Base-by-base conservation (phyloP, 2,329 filamentous ascomycete genomes). In the Harringtonia aguacate region DNA sequence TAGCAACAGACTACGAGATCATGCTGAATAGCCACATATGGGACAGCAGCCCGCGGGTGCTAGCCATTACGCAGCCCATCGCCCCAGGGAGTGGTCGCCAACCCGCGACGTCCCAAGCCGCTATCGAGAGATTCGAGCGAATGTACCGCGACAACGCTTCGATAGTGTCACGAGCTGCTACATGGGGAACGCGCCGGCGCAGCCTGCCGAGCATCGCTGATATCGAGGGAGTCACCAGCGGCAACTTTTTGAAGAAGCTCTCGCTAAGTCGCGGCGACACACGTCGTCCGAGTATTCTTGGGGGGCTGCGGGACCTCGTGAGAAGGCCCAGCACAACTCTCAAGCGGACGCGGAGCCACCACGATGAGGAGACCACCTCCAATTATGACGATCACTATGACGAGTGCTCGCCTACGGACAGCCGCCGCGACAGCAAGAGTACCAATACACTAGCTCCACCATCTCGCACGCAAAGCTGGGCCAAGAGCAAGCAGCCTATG, bases 171-270 rank as follows among this genome's bases (percentile, higher is more conserved):
- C 67, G 75, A 48, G 72, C 78, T 14, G 81, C 81, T 17, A 86
- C 82, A 0, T 79, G 82, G 69, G 82, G 82, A 15, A 86, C 82
- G 2, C 72, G 77, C 8, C 73, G 80, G 35, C 73, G 75, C 46
- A 82, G 81, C 57, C 66, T 83, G 39, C 77, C 80, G 2, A 79
- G 72, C 51, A 53, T 71, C 44, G 50, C 66, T 6, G 79, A 84
- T 45, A 62, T 78, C 24, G 78, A 81, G 31, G 76, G 71, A 17
- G 63, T 81, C 36, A 69, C 67, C 9, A 73, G 72, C 44, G 77
- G 79, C 21, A 78, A 71, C 46, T 69, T 85, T 33, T 59, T 84
- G 34, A 84, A 81, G 55, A 79, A 75, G 57, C 63, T 76, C 36
- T 75, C 72, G 8, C 66, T 81, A 50, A 70, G 66, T 54, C 62